phyloP scores from a whole-genome alignment of 2,329 filamentous ascomycete species.

The Westerdykella ornata region DNA sequence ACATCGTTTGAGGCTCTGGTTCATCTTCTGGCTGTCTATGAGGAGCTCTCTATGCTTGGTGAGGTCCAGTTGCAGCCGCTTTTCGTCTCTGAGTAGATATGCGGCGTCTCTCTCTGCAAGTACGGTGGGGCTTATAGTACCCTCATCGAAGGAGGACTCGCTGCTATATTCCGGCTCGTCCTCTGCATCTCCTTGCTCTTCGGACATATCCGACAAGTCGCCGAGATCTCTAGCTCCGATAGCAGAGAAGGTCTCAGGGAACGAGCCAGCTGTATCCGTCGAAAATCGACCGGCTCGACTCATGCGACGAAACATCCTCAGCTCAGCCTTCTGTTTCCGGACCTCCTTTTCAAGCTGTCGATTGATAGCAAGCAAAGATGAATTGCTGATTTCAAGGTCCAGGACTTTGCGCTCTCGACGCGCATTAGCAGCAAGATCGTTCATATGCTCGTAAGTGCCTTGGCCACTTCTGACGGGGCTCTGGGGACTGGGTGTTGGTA shows the following conservation, averaged over 20 bases:
- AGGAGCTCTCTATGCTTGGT: slow-evolving; percentile 83
- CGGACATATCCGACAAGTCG: slow-evolving; percentile 34
- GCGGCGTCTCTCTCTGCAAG: slow-evolving; percentile 41
- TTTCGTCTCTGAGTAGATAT: slow-evolving; percentile 69
- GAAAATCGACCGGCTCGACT: slow-evolving; percentile 74
- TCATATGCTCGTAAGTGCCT: slow-evolving; percentile 53
- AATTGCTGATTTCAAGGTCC: slow-evolving; percentile 94
- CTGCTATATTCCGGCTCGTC: slow-evolving; percentile 43
- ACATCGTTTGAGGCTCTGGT: slow-evolving; percentile 85
- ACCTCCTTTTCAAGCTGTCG: slow-evolving; percentile 84
- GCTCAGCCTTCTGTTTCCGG: slow-evolving; percentile 80
- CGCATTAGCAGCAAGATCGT: slow-evolving; percentile 78
- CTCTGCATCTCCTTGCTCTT: slow-evolving; percentile 29
- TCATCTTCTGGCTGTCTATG: slow-evolving; percentile 88
- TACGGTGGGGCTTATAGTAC: slow-evolving; percentile 36
- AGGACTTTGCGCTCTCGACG: slow-evolving; percentile 89
- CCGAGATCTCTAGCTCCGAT: slow-evolving; percentile 30
- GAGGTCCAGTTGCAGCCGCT: slow-evolving; percentile 75
- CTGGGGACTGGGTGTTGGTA: slow-evolving; percentile 33
- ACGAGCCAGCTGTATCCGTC: slow-evolving; percentile 44
- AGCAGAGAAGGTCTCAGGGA: slow-evolving; percentile 38
- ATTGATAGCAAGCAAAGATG: slow-evolving; percentile 90
- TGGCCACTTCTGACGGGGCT: slow-evolving; percentile 53
- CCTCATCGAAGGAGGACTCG: slow-evolving; percentile 49
- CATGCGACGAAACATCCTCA: slow-evolving; percentile 78